These are phyloP conservation scores for Geotrichum cucujoidarum DNA, from an alignment of 1,139 yeast genomes.

Conservation along the genomic window DNA sequence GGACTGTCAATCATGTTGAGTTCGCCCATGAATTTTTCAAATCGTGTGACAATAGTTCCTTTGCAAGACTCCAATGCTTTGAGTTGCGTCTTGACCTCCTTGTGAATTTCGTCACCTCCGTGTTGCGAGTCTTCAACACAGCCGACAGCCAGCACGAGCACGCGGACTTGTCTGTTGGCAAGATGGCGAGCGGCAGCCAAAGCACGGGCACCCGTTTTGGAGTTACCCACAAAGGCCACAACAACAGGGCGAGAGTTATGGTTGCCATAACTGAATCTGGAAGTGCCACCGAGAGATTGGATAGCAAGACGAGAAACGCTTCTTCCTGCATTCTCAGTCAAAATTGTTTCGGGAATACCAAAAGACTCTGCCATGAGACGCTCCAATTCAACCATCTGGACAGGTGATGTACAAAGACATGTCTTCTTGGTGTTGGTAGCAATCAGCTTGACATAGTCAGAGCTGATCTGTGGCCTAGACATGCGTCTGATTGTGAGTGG, in stretches of 20 bases:
- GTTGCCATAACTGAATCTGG: conserved; percentile 54
- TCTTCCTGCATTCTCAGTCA: conserved; percentile 69
- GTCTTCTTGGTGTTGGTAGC: conserved; percentile 22
- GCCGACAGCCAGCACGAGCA: conserved; percentile 51
- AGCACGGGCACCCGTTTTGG: conserved; percentile 70
- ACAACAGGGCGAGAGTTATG: conserved; percentile 79
- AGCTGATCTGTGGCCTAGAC: conserved; percentile 17
- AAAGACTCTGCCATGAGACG: conserved; percentile 50
- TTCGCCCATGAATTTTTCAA: conserved; percentile 37
- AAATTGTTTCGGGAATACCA: conserved; percentile 46
- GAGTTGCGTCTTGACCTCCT: conserved; percentile 43
- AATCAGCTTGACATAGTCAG: conserved; percentile 19
- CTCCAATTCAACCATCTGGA: conserved; percentile 78
- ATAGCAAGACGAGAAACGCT: conserved; percentile 59
- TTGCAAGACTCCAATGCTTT: conserved; percentile 51
- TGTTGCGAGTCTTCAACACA: conserved; percentile 22
- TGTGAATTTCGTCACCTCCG: conserved; percentile 34
- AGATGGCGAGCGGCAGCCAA: conserved; percentile 77
- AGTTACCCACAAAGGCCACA: conserved; percentile 65
- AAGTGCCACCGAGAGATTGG: conserved; percentile 62
- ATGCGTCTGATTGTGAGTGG: conserved; percentile 16
- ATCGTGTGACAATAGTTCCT: conserved; percentile 46
- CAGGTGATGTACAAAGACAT: conserved; percentile 66
- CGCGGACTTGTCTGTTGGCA: conserved; percentile 67
- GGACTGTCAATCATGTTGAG: conserved; percentile 58